Evolutionary conservation across 139 green algal genomes (phyloP).

Genomic region (Limnomonas spitsbergensis): DNA sequence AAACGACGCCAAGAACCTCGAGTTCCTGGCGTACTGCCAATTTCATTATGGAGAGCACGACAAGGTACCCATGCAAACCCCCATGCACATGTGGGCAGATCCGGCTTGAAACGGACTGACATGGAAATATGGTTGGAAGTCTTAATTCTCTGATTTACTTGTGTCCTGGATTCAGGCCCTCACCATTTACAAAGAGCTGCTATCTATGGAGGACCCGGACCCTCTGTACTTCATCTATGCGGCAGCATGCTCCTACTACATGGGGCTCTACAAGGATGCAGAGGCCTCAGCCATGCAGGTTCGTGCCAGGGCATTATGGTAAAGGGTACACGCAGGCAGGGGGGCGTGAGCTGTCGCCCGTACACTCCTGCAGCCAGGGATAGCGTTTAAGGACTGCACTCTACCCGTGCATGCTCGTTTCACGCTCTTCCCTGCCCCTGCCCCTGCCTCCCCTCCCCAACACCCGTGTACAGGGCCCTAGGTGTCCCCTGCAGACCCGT

Average conservation of each 20-base stretch:
- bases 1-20: slow-evolving; percentile 49
- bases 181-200: slow-evolving; percentile 64
- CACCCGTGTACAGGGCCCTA: slow-evolving; percentile 56
- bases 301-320: too few relatives aligned
- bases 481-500: slow-evolving; percentile 57
- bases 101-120: not conserved
- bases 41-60: slow-evolving; percentile 79
- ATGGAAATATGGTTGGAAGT: too few relatives aligned
- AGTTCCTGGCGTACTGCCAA: slow-evolving; percentile 77
- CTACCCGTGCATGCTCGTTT: too few relatives aligned
- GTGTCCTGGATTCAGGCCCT: slow-evolving; percentile 41
- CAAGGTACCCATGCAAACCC: slow-evolving; percentile 39
- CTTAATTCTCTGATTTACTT: not conserved
- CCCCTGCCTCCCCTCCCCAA: too few relatives aligned
- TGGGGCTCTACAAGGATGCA: slow-evolving; percentile 67
- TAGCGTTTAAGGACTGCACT: not conserved
- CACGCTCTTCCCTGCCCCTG: too few relatives aligned
- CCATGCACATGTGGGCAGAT: not conserved
- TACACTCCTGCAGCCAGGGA: too few relatives aligned
- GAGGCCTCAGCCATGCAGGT: slow-evolving; percentile 49
- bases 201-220: slow-evolving; percentile 58
- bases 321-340: too few relatives aligned
- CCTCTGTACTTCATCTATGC: slow-evolving; percentile 61
- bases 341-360: too few relatives aligned
- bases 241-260: slow-evolving; percentile 73